Base-by-base conservation (phyloP, 2,329 filamentous ascomycete genomes). In the Hypoxylon sp. region DNA sequence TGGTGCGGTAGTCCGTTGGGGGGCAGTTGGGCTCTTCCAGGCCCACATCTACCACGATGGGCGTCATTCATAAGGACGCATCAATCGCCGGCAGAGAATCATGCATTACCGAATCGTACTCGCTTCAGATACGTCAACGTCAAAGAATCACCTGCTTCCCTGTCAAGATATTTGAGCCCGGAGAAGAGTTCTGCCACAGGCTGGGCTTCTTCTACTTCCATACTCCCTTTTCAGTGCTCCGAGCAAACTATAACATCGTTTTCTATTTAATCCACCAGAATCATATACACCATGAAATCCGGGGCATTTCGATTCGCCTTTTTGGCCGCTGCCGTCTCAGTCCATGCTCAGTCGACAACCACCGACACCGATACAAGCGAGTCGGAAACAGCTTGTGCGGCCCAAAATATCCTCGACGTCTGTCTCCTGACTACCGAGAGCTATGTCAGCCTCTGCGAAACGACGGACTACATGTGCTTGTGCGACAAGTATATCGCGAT, bases 401-500 rank as follows among this genome's bases (percentile, higher is more conserved):
- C 78, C 1, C 75, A 80, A 61, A 72, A 75, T 44, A 80, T 82
- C 33, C 76, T 82, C 44, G 79, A 82, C 2, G 61, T 77, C 7
- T 82, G 81, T 59, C 70, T 82, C 17, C 63, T 70, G 2, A 80
- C 77, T 6, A 81, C 79, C 0, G 69, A 76, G 67, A 76, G 77
- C 33, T 81, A 82, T 50, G 61, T 79, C 5, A 65, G 53, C n/a
- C 71, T 74, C 5, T 83, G 81, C 64, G 54, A 50, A 2, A 51
- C 74, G 17, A 76, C 71, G 6, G 81, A 82, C 67, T 82, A 78
- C 30, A 60, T 60, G 55, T 91, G 89, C 79, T 81, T 89, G 31
- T 91, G 89, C 79, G 80, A 83, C 55, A 83, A 86, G 72, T 87
- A 85, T 77, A 84, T 76, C 40, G 82, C 86, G 59, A 80, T 88